Base-by-base conservation (phyloP, 2,329 filamentous ascomycete genomes). In the Curvularia eragrostidis region DNA sequence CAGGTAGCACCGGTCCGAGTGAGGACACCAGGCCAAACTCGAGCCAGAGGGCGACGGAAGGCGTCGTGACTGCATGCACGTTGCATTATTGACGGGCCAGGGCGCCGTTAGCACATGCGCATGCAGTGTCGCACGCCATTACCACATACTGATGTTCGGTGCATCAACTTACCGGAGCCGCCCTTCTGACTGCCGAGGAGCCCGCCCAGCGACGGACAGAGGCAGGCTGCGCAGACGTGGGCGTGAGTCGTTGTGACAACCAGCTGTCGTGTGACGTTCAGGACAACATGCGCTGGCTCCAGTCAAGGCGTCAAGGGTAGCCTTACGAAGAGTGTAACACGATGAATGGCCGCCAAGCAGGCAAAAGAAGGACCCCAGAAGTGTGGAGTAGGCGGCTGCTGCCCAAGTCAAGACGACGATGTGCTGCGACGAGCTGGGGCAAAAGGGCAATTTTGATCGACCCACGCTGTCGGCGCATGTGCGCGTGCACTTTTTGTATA, bases 241-340 rank as follows among this genome's bases (percentile, higher is more conserved):
- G n/a, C 44, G 52, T 55, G 59, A 52, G 41, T 57, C 53, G 19
- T 8, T 12, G 51, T 42, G 30, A 56, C 50, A 56, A 61, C 54
- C 39, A 48, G 19, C 62, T 70, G 70, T 54, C 46, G 69, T 73
- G 65, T 52, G 54, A 72, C 65, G 43, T 24, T 44, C 30, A 42
- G 43, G 38, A 51, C 54, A 52, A 61, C 26, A 63, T 72, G 69
- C 59, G 71, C 66, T 74, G 72, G 69, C 70, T 70, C 69, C 69
- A 73, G 64, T 69, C 59, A 69, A 53, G 39, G 56, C 50, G 60
- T 58, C 63, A 64, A 54, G 52, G 60, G 61, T 53, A 62, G 60
- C 54, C 61, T 62, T 58, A 54, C 23, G 50, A n/a, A 48, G 48
- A 56, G 54, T 21, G 64, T 61, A 61, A 58, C 60, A 63, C 52